Evolutionary conservation across 257 asterid species (phyloP), one percentile per base, ranked within the genome.

Genomic region (Ilex asprella): DNA sequence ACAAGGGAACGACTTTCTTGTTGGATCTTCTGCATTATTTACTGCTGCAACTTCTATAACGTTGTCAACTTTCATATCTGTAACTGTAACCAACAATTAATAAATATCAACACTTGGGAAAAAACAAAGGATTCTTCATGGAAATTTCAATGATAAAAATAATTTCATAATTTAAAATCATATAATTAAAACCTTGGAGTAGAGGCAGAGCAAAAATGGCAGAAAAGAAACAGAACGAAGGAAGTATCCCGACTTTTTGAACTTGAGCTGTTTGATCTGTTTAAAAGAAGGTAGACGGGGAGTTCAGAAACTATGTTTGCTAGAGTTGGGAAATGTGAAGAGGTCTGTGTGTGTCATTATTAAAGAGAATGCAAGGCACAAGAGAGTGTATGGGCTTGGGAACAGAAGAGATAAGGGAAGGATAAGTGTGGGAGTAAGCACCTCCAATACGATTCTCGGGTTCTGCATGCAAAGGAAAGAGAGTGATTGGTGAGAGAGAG

Each of bases 1-100:
- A 32, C 95, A 88, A 8, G 94, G 93, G 60, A 91, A 91, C 6
- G 87, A 79, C 65, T 81, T 82, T n/a, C 76, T 14, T 46, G 52
- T 10, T 47, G 79, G 39, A 31, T 70, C 96, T 54, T 80, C 80
- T 31, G 74, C 52, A 46, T 46, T 46, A 46, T 46, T 46, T 7
- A 12, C 14, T 46, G 52, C 14, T 46, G 52, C 52, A 46, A 64
- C 78, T 46, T 68, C 65, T 27, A 31, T 67, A 54, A 16, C 68
- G 16, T 75, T 70, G 32, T 76, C 89, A 57, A 73, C 70, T 53
- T 79, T 89, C 92, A 85, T 89, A 67, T 66, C 76, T 82, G 63
- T 6, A 64, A 15, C 7, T 16, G 7, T 8, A 14, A 32, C 31
- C 7, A 54, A 60, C 27, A 21, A 21, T 21, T 21, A 21, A 30